Percentiles rank a stretch among this genome's conserved stretches.
Conservation (phyloP, 2,329 filamentous ascomycete species). For the Fusarium sp. region DNA sequence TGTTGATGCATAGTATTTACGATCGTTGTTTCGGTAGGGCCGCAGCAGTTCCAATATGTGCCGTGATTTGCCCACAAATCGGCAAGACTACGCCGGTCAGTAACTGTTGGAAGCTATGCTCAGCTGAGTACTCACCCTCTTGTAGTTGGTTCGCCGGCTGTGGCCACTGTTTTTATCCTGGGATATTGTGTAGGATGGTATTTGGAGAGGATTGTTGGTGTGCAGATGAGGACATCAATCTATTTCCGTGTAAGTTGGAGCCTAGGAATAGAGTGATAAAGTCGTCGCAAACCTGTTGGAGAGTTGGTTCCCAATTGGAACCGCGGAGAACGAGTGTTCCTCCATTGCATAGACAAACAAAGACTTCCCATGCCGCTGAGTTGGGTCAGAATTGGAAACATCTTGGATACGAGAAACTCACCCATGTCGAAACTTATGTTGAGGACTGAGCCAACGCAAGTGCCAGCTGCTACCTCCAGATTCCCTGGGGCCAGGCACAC, state of each 20-base stretch:
- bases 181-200: slow-evolving; percentile 58
- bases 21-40: slow-evolving; percentile 69
- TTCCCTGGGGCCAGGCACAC: slow-evolving; percentile 61
- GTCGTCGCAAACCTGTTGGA: slow-evolving; percentile 53
- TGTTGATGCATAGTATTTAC: slow-evolving; percentile 67
- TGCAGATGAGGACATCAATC: slow-evolving; percentile 65
- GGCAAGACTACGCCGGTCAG: slow-evolving; percentile 53
- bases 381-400: slow-evolving; percentile 15
- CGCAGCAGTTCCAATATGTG: slow-evolving; percentile 66
- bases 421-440: slow-evolving; percentile 71
- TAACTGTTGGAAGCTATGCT: background rate
- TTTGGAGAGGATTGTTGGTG: slow-evolving; percentile 63
- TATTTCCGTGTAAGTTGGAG: slow-evolving; percentile 34
- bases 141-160: slow-evolving; percentile 64
- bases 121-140: slow-evolving; percentile 48
- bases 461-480: slow-evolving; percentile 60
- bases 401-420: slow-evolving; percentile 47
- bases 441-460: slow-evolving; percentile 63
- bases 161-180: slow-evolving; percentile 62
- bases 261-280: background rate
- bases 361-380: slow-evolving; percentile 68
- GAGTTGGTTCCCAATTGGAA: slow-evolving; percentile 58
- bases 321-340: slow-evolving; percentile 64
- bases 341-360: slow-evolving; percentile 65
- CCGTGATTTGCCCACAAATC: slow-evolving; percentile 63